A percentile compares a stretch with the other conserved stretches of the same genome.
Conservation (phyloP, 1,139 yeast species). For the Lodderomyces beijingensis region DNA sequence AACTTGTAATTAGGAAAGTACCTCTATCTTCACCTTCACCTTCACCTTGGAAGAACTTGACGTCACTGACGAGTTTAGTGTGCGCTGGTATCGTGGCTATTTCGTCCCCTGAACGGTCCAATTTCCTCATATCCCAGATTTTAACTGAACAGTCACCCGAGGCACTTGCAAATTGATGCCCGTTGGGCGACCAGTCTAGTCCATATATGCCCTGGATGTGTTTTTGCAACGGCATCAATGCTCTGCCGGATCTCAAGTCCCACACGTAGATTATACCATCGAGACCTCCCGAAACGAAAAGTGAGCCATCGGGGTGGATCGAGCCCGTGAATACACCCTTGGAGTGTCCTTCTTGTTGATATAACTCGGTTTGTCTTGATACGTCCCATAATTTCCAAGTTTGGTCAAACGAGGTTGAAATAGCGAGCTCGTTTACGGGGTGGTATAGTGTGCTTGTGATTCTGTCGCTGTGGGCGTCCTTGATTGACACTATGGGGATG, state of each 20-base stretch:
- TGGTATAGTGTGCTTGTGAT: conserved; percentile 65
- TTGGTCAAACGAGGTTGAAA: conserved; percentile 76
- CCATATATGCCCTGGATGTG: conserved; percentile 73
- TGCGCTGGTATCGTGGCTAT: conserved; percentile 70
- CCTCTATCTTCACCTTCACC: conserved; percentile 29
- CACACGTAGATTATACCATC: conserved; percentile 75
- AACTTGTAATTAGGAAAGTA: conserved; percentile 51
- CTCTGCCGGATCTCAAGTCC: conserved; percentile 82
- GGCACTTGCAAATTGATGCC: conserved; percentile 73
- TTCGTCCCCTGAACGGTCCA: conserved; percentile 27
- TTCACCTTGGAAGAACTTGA: conserved; percentile 44
- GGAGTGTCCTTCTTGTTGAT: conserved; percentile 81
- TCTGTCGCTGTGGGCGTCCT: conserved; percentile 47
- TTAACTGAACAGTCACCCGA: conserved; percentile 79
- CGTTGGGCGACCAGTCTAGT: conserved; percentile 73
- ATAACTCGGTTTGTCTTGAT: conserved; percentile 25
- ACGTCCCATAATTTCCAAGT: conserved; percentile 93
- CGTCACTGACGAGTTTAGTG: conserved; percentile 64
- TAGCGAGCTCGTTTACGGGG: conserved; percentile 52
- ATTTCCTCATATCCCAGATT: conserved; percentile 77
- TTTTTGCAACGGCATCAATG: conserved; percentile 54
- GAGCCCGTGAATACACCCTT: conserved; percentile 63
- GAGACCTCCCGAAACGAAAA: conserved; percentile 72
- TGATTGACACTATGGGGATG: conserved; percentile 19
- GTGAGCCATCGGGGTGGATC: conserved; percentile 75